Conservation (phyloP, 2,329 filamentous ascomycete genomes). For the Pseudofabraea citricarpa region DNA sequence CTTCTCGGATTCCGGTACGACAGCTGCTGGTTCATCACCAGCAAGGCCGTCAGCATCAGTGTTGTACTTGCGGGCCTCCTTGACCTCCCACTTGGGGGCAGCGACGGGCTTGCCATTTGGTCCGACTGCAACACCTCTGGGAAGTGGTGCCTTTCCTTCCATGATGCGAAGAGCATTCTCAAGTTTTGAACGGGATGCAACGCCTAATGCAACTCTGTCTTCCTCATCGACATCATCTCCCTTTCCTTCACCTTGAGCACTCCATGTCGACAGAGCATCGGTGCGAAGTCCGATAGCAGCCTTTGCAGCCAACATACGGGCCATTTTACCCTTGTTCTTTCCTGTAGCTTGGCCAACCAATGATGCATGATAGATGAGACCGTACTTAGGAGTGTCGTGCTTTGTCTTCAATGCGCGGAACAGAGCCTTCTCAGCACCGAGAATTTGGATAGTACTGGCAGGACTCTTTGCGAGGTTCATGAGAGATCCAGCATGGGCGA, state of each 20-base stretch:
- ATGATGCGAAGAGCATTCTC: constrained; percentile 72
- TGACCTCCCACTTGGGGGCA: constrained; percentile 79
- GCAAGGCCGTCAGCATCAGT: constrained; percentile 82
- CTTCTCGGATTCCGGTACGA: constrained; percentile 38
- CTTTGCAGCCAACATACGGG: constrained; percentile 92
- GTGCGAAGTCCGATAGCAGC: constrained; percentile 88
- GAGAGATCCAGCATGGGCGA: constrained; percentile 90
- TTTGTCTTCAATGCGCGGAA: constrained; percentile 99
- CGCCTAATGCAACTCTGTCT: constrained; percentile 77
- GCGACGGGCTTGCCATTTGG: constrained; percentile 62
- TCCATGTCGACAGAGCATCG: constrained; percentile 80
- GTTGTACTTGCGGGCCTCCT: constrained; percentile 93
- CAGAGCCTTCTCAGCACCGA: constrained; percentile 96
- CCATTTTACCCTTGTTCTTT: constrained; percentile 99
- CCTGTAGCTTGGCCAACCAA: constrained; percentile 95
- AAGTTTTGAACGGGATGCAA: constrained; percentile 64
- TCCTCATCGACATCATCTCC: constrained; percentile 72
- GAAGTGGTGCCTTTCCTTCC: constrained; percentile 84
- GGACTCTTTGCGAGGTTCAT: constrained; percentile 94
- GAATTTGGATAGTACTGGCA: constrained; percentile 93
- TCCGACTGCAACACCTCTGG: constrained; percentile 69
- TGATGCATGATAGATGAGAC: constrained; percentile 87
- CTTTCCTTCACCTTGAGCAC: constrained; percentile 60
- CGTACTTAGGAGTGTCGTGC: constrained; percentile 98
- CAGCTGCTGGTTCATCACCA: constrained; percentile 58